These are phyloP conservation scores for Cydonia oblonga DNA, from an alignment of 331 rosid genomes.

Conservation along the genomic window DNA sequence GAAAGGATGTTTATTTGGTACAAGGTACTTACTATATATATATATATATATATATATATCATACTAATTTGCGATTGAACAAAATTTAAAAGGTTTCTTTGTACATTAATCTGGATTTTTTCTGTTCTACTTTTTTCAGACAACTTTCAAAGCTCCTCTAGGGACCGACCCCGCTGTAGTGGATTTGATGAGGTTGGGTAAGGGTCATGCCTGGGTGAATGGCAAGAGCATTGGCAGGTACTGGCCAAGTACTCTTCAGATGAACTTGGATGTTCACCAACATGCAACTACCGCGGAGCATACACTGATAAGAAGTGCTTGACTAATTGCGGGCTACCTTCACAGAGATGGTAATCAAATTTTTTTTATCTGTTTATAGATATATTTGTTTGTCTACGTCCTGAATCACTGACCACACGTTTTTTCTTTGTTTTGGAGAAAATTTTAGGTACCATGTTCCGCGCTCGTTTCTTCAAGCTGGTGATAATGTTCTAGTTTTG, in stretches of 20 bases:
- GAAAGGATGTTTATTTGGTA: conserved; percentile 19
- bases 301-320: background rate
- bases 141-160: background rate
- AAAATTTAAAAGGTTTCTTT: background rate
- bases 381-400: background rate
- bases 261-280: conserved; percentile 1
- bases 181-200: conserved; percentile 27
- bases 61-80: background rate
- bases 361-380: background rate
- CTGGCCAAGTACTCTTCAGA: conserved; percentile 2
- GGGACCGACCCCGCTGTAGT: conserved; percentile 30
- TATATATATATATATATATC: too few relatives aligned
- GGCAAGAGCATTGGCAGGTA: conserved; percentile 12
- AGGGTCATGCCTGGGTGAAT: conserved; percentile 36
- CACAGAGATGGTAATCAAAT: conserved; percentile 7
- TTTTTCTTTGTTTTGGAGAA: background rate
- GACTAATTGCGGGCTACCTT: background rate
- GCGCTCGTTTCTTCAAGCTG: conserved; percentile 1
- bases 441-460: conserved; percentile 12
- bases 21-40: conserved; percentile 13
- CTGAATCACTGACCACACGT: background rate
- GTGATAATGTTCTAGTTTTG: background rate
- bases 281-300: conserved; percentile 11
- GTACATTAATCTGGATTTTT: too few relatives aligned
- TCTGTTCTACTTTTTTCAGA: background rate